Evolutionary conservation across 768 basidiomycete species (phyloP).

Genomic region (Kwoniella sp.): DNA sequence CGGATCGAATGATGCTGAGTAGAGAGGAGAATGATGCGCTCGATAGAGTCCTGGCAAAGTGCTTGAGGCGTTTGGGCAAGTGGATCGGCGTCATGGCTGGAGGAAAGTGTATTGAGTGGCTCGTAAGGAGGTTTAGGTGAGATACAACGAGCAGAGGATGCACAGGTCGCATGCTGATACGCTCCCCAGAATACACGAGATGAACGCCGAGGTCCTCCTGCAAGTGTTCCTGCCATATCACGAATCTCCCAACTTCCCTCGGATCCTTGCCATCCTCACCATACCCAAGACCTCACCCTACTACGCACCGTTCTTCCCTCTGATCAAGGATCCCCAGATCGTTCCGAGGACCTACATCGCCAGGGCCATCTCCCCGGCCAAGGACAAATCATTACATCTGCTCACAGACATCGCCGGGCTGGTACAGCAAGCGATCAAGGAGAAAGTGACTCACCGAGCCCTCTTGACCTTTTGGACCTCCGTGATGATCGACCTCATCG

Average conservation of each 20-base stretch:
- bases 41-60: constrained; percentile 60
- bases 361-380: constrained; percentile 55
- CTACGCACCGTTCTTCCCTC: constrained; percentile 34
- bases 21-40: constrained; percentile 62
- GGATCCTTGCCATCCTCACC: constrained; percentile 78
- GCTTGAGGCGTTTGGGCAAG: constrained; percentile 68
- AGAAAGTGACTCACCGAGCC: constrained; percentile 58
- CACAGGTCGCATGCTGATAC: not conserved
- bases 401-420: constrained; percentile 67
- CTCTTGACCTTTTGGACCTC: constrained; percentile 79
- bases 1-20: constrained; percentile 73
- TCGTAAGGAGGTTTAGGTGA: constrained; percentile 86
- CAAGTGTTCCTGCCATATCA: constrained; percentile 89
- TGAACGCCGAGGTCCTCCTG: constrained; percentile 75
- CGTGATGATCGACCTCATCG: constrained; percentile 72
- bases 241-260: constrained; percentile 87
- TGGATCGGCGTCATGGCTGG: constrained; percentile 77
- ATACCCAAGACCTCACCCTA: constrained; percentile 29
- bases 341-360: constrained; percentile 75
- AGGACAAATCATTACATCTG: constrained; percentile 54
- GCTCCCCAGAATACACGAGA: constrained; percentile 72
- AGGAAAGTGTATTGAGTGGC: constrained; percentile 85
- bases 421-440: constrained; percentile 56
- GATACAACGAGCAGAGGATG: constrained; percentile 2
- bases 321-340: constrained; percentile 68